Percentiles rank a stretch among this genome's conserved stretches.
Evolutionary conservation across 805 yeast species (phyloP).

Genomic region (Saccharomycopsis amapae): DNA sequence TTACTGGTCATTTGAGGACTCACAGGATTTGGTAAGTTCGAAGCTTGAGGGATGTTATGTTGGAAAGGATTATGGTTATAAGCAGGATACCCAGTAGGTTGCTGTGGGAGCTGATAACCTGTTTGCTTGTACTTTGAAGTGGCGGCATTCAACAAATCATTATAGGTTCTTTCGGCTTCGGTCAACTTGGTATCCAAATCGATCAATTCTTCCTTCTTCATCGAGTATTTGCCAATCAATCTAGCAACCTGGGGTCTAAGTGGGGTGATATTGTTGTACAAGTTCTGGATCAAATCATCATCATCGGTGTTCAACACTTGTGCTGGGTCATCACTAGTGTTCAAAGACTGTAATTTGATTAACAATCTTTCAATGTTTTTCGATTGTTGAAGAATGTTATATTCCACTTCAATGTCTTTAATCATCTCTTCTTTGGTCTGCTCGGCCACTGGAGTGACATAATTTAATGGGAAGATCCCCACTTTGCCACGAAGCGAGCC

Average conservation of each 20-base stretch:
- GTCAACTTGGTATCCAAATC: conserved; percentile 64
- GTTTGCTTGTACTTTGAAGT: conserved; percentile 24
- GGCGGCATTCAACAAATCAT: conserved; percentile 56
- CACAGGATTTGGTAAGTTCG: too few species aligned
- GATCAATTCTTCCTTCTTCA: conserved; percentile 69
- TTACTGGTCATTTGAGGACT: too few species aligned
- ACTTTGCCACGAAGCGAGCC: conserved; percentile 75
- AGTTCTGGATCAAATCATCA: conserved; percentile 60
- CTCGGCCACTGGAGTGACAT: conserved; percentile 72
- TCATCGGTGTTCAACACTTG: conserved; percentile 32
- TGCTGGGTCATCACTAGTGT: conserved; percentile 27
- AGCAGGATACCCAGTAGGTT: neutral
- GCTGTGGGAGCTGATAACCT: neutral
- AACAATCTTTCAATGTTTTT: conserved; percentile 65
- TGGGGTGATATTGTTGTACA: conserved; percentile 67
- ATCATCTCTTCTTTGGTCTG: conserved; percentile 54
- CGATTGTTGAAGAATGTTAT: conserved; percentile 43
- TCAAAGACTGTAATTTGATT: conserved; percentile 35
- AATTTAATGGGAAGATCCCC: conserved; percentile 90
- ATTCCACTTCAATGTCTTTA: conserved; percentile 44
- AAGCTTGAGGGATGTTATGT: too few species aligned
- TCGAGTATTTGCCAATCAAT: conserved; percentile 69
- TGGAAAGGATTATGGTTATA: too few species aligned
- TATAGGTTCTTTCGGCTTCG: conserved; percentile 62
- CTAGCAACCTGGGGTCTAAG: conserved; percentile 69